These are phyloP conservation scores for Haplosporangium gracile DNA, from an alignment of 192 early-diverging fungal species.

Conservation along the genomic window DNA sequence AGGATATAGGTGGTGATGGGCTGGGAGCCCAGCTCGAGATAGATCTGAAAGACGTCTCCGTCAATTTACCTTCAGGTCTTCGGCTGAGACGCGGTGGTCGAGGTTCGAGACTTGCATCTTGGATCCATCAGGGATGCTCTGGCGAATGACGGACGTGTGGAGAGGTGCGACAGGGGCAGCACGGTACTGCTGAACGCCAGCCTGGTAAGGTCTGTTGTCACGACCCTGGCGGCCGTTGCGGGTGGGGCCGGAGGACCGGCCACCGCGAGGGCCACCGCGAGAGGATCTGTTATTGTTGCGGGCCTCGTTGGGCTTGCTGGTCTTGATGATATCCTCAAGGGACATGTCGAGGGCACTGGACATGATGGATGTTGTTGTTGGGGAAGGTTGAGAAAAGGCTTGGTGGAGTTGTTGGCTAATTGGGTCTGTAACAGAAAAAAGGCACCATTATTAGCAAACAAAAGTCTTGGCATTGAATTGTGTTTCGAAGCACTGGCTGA, in stretches of 20 bases:
- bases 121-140: conserved; percentile 57
- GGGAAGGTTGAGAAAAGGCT: neutral
- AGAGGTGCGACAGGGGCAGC: conserved; percentile 28
- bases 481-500: neutral
- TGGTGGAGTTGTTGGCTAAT: neutral
- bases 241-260: conserved; percentile 43
- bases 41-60: conserved; percentile 13
- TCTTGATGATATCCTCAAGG: conserved; percentile 64
- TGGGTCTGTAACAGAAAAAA: neutral
- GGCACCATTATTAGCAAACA: neutral
- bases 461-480: neutral
- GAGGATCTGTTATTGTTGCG: conserved; percentile 12
- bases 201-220: conserved; percentile 48
- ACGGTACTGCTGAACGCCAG: conserved; percentile 45
- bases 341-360: conserved; percentile 60
- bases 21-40: neutral
- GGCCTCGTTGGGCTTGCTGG: conserved; percentile 32
- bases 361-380: conserved; percentile 28
- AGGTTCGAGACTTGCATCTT: conserved; percentile 71
- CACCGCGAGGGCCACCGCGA: conserved; percentile 23
- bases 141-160: conserved; percentile 43
- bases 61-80: conserved; percentile 66
- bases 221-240: conserved; percentile 49
- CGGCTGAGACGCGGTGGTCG: conserved; percentile 64
- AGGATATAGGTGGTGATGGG: neutral